Percentiles rank a stretch among this genome's conserved stretches.
phyloP scores from a whole-genome alignment of 2,329 filamentous ascomycete genomes.

The Cladosporium cucumerinum region DNA sequence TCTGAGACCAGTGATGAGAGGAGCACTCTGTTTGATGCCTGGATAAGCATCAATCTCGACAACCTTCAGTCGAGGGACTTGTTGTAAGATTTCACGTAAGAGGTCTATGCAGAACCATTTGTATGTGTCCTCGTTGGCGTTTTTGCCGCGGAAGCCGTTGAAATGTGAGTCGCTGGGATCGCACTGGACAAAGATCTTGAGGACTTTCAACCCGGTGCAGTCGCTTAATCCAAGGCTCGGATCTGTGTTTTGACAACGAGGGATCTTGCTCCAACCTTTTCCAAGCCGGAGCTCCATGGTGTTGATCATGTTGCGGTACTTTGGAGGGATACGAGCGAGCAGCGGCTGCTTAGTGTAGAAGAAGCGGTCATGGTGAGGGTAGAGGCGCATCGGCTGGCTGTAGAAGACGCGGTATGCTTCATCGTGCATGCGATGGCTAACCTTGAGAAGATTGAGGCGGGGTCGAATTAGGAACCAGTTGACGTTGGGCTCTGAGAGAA shows the following conservation, averaged over 20 bases:
- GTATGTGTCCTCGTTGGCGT: slow-evolving; percentile 63
- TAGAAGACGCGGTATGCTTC: slow-evolving; percentile 68
- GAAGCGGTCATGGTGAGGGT: slow-evolving; percentile 62
- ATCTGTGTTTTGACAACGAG: slow-evolving; percentile 67
- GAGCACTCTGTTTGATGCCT: slow-evolving; percentile 62
- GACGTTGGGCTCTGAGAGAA: slow-evolving; percentile 47
- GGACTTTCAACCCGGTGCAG: slow-evolving; percentile 55
- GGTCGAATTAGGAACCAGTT: slow-evolving; percentile 62
- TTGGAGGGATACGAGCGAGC: slow-evolving; percentile 61
- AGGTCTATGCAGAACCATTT: slow-evolving; percentile 62
- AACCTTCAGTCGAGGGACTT: slow-evolving; percentile 54
- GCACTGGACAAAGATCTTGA: slow-evolving; percentile 68
- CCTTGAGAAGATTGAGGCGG: slow-evolving; percentile 57
- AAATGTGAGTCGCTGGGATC: slow-evolving; percentile 66
- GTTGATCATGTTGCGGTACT: slow-evolving; percentile 59
- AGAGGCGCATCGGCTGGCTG: slow-evolving; percentile 62
- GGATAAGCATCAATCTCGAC: slow-evolving; percentile 69
- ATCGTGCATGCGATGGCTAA: slow-evolving; percentile 57
- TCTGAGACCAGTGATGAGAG: slow-evolving; percentile 36
- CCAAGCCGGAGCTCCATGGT: slow-evolving; percentile 68
- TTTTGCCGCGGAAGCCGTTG: slow-evolving; percentile 57
- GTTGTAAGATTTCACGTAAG: slow-evolving; percentile 54
- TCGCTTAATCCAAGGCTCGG: slow-evolving; percentile 61
- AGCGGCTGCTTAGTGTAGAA: slow-evolving; percentile 73
- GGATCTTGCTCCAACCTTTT: slow-evolving; percentile 69